phyloP scores from a whole-genome alignment of 2,329 filamentous ascomycete species.

The Simplicillium aogashimaense region DNA sequence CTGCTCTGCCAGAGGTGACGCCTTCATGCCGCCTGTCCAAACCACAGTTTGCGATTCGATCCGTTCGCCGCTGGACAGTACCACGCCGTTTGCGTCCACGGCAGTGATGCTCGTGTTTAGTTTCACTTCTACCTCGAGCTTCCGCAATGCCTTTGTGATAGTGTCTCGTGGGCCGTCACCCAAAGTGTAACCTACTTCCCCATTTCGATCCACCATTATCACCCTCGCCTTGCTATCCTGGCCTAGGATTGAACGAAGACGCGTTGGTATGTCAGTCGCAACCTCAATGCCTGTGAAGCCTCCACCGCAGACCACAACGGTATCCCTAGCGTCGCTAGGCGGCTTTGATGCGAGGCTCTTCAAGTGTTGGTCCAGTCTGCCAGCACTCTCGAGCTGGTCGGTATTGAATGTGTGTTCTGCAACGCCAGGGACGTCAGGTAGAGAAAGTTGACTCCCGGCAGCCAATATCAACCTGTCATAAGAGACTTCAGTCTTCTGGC shows the following conservation, averaged over 20 bases:
- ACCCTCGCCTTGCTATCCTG: slow-evolving; percentile 6
- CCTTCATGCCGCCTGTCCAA: slow-evolving; percentile 26
- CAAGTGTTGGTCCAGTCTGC: slow-evolving; percentile 19
- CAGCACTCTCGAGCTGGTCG: slow-evolving; percentile 17
- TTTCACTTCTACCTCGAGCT: slow-evolving; percentile 18
- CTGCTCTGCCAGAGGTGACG: slow-evolving; percentile 20
- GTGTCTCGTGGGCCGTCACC: slow-evolving; percentile 20
- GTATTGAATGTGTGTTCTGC: slow-evolving; percentile 22
- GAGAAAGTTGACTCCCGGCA: slow-evolving; percentile 21
- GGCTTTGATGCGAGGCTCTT: slow-evolving; percentile 13
- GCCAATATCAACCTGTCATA: slow-evolving; percentile 26
- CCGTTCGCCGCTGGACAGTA: slow-evolving; percentile 16
- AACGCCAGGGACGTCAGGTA: slow-evolving; percentile 19
- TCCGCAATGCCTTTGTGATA: slow-evolving; percentile 18
- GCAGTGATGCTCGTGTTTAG: slow-evolving; percentile 15
- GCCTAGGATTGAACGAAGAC: slow-evolving; percentile 13
- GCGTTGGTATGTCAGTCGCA: slow-evolving; percentile 17
- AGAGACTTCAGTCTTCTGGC: slow-evolving; percentile 6
- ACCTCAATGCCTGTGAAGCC: slow-evolving; percentile 25
- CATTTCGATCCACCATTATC: slow-evolving; percentile 18
- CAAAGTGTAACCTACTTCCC: slow-evolving; percentile 20
- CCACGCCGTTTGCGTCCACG: slow-evolving; percentile 15
- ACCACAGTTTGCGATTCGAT: slow-evolving; percentile 22
- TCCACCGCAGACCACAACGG: slow-evolving; percentile 21
- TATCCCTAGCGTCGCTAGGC: slow-evolving; percentile 16